Base-by-base conservation (phyloP, 257 asterid genomes). In the Vinca minor region DNA sequence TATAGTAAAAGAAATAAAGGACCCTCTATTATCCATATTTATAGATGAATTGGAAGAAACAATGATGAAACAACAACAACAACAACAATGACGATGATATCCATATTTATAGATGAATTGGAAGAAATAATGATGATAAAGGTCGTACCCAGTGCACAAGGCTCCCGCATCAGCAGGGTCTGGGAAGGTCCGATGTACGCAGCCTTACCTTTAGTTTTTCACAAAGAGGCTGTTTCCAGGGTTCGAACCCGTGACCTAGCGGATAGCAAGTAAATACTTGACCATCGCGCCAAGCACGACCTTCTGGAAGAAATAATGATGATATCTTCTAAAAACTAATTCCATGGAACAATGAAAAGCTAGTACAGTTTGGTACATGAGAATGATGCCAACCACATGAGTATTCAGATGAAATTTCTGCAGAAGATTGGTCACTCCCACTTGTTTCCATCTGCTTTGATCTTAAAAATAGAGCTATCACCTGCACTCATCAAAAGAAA, bases 381-480 rank as follows among this genome's bases (percentile, higher is more conserved):
- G 59, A 74, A 74, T 63, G 74, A 75, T 73, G 79, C 83, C 65
- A 75, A 87, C 97, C 85, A 75, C 74, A 77, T 64, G 85, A 75
- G 71, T 76, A 84, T 65, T 82, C 82, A 15, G 76, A 21, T 49
- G 52, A 61, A 42, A 55, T 65, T 70, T 87, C 88, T 50, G 73
- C 85, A 71, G 80, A 74, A 70, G 64, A 64, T 68, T 76, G 79
- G 69, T 69, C 71, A 75, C 54, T 73, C 57, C 29, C 65, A 31
- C 72, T 66, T 72, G 76, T 41, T 57, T 78, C 81, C 68, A 71
- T 77, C 62, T 78, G 63, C 46, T 81, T 89, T 76, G 98, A 87
- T 34, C 96, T 82, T 67, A 89, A 71, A 74, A 81, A 73, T 64
- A 92, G 79, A 81, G 94, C 82, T 66, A 92, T 84, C 55, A 92